Base-by-base conservation (phyloP, 2,329 filamentous ascomycete species). In the Lecanicillium sp. region DNA sequence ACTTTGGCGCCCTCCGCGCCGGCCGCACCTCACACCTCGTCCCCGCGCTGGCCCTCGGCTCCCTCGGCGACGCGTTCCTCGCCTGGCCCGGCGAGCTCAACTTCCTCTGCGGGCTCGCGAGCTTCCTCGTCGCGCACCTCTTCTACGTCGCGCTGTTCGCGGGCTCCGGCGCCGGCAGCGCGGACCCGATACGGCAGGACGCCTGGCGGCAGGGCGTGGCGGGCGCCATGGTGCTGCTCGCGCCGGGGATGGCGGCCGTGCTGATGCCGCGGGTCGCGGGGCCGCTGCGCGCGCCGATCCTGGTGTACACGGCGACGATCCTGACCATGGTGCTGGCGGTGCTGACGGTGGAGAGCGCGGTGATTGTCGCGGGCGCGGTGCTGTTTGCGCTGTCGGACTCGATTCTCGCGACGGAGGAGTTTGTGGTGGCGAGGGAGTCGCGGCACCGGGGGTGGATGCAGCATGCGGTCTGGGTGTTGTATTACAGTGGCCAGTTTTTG, bases 21-120 rank as follows among this genome's bases (percentile, higher is more conserved):
- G 52, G 52, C 1, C 54, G 58, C 1, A 24, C 37, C 3, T 41
- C 36, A 15, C 56, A 58, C 3, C 54, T 67, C 1, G 47, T 55
- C 1, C 49, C 48, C 0, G 65, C 64, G 1, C 57, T 66, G 10
- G 60, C 55, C 0, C 56, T 67, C 24, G 60, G 62, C 5, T 54
- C 64, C 2, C 11, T 60, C 5, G 66, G 66, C n/a, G 66, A 68
- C 30, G 61, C 61, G 3, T 66, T 67, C 48, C 60, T 68, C 5
- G 61, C 66, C 2, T 64, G 59, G 60, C 58, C 49, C 15, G 58
- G 60, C 33, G 62, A 67, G 7, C 37, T 29, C 1, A 56, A 57
- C 4, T 68, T 67, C 39, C 55, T 67, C 2, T 44, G 54, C 29
- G 65, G 65, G 3, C 59, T 68, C 1, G 48, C 45, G 6, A 63